phyloP scores from a whole-genome alignment of 176 grass and related monocot species.

The Triticum turgidum region DNA sequence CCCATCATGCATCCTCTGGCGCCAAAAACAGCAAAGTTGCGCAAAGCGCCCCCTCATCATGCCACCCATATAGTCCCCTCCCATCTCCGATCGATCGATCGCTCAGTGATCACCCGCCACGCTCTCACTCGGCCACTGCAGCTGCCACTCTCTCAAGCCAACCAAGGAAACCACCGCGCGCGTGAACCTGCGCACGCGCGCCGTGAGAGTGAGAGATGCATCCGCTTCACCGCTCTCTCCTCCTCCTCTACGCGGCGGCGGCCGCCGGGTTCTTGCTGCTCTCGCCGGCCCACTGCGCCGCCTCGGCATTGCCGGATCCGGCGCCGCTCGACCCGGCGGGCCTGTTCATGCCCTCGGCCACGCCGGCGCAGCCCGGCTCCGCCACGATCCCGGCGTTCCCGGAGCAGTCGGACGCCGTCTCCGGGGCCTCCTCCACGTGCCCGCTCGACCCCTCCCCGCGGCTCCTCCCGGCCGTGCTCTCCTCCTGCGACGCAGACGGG shows the following conservation, averaged over 20 bases:
- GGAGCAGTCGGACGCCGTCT: slow-evolving; percentile 71
- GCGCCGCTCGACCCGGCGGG: slow-evolving; percentile 59
- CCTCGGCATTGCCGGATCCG: slow-evolving; percentile 26
- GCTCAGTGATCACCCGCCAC: slow-evolving; percentile 25
- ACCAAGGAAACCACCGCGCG: neutral
- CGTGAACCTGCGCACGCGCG: neutral
- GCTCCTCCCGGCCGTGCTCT: slow-evolving; percentile 61
- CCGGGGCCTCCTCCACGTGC: slow-evolving; percentile 56
- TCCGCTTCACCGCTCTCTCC: slow-evolving; percentile 3
- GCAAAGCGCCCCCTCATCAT: slow-evolving; percentile 43
- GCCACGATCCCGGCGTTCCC: slow-evolving; percentile 96
- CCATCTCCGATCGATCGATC: neutral
- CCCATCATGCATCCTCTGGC: slow-evolving; percentile 4
- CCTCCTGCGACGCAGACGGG: slow-evolving; percentile 40
- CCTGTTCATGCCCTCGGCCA: slow-evolving; percentile 43
- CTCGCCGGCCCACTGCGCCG: neutral
- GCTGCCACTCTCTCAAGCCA: slow-evolving; percentile 3
- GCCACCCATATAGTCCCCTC: slow-evolving; percentile 18
- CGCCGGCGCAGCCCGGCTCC: slow-evolving; percentile 21
- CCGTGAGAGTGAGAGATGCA: slow-evolving; percentile 28
- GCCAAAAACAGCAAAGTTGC: slow-evolving; percentile 22
- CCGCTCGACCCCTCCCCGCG: slow-evolving; percentile 54
- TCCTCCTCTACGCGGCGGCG: slow-evolving; percentile 32
- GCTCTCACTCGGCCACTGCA: slow-evolving; percentile 4
- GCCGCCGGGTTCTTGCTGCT: slow-evolving; percentile 13